A percentile compares a stretch with the other conserved stretches of the same genome.
These are phyloP conservation scores for Detonula confervacea DNA, from an alignment of 352 stramenopile genomes.

Conservation along the genomic window DNA sequence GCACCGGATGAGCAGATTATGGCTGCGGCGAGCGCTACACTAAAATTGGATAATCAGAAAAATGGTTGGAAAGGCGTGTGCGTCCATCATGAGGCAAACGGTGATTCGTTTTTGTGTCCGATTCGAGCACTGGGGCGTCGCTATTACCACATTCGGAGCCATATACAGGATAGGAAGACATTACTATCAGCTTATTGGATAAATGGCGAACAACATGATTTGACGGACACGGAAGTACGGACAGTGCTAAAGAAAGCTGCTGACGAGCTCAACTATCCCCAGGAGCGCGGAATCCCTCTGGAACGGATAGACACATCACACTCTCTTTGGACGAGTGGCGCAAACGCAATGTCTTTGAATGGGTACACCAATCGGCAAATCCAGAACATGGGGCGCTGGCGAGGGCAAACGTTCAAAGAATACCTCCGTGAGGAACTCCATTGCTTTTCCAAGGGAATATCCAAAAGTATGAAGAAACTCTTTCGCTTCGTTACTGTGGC, in stretches of 20 bases:
- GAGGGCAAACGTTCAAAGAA: no score
- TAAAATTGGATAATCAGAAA: slow-evolving; percentile 34
- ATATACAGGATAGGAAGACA: neutral
- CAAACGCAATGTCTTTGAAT: no score
- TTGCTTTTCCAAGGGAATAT: no score
- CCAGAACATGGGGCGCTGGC: no score
- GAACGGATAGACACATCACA: no score
- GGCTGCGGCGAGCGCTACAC: slow-evolving; percentile 1
- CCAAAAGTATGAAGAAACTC: no score
- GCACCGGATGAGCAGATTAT: neutral
- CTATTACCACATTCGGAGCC: neutral
- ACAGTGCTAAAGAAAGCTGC: slow-evolving; percentile 9
- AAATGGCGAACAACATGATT: neutral
- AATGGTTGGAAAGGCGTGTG: slow-evolving; percentile 6
- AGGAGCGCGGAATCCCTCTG: neutral
- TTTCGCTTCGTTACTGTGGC: no score
- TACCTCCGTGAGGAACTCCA: no score
- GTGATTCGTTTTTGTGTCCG: no score
- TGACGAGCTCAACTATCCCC: slow-evolving; percentile 8
- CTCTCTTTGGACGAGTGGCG: no score
- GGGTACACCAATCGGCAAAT: no score
- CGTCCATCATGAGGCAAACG: no score
- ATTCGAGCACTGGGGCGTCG: slow-evolving; percentile 1
- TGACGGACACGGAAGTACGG: neutral
- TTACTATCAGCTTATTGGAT: neutral